Base-by-base conservation (phyloP, 164 flowering plant genomes). In the Kalanchoe fedtschenkoi region DNA sequence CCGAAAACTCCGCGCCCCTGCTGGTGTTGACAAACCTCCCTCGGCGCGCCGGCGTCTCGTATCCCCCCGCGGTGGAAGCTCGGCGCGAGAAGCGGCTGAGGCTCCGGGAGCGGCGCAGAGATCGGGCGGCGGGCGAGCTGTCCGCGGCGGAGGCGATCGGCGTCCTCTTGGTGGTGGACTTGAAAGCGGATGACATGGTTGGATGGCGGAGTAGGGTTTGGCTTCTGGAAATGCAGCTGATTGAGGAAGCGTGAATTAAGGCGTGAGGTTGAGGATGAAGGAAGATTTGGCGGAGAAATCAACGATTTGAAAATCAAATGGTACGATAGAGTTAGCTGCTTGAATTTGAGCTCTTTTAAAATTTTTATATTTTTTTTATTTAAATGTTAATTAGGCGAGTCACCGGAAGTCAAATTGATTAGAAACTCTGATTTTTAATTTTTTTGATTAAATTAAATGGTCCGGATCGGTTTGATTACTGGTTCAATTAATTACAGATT, bases 121-220 rank as follows among this genome's bases (percentile, higher is more conserved):
- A 16, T 14, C 55, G 62, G 13, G 75, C 26, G 57, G 43, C 68
- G 64, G 75, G 70, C 38, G 81, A 75, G 47, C 76, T 64, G 58
- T 73, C 72, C 55, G 74, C 74, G 13, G 71, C 73, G 34, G 68
- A 26, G 16, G 78, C 34, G 29, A 87, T 68, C 6, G 86, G 60
- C 22, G 85, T 69, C 24, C 97, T 63, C 78, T 75, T 81, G 11
- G 91, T 75, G 11, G 88, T 81, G 3, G 97, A 91, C 61, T 76
- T 87, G 81, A 91, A 91, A 24, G 97, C 86, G 2, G 97, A 78
- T 1, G 96, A 78, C 34, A 91, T 90, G 96, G 82, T 90, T 66
- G 34, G 61, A 7, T 22, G 28, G 24, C 1, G 56, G 10, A 2
- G 8, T 19, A 10, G 6, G 11, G 56, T 19, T 51, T 6, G 24